Base-by-base conservation (phyloP, 1,284 basidiomycete species). In the Trichosporon inkin region DNA sequence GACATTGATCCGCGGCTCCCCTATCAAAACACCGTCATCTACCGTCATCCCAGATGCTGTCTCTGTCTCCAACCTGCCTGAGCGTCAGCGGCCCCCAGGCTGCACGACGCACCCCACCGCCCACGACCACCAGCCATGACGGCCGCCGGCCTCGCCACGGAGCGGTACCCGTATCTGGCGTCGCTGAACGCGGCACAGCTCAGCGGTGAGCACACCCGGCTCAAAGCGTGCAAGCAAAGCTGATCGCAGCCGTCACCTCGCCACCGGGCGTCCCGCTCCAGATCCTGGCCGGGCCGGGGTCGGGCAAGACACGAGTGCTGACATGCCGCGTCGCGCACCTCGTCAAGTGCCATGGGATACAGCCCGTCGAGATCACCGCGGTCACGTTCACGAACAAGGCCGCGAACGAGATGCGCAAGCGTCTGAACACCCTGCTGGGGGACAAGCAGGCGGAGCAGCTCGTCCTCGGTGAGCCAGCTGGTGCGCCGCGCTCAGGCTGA, bases 321-420 rank as follows among this genome's bases (percentile, higher is more conserved):
- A 92, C 88, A 2, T 85, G 85, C 38, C 82, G 90, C 14, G 88
- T 92, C 37, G 89, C 88, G 0, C 82, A 90, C 71, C 80, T 94
- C 19, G 85, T 92, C 37, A 77, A 85, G 20, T 76, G 82, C 44
- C 84, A 87, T 70, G 71, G 71, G 11, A 74, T 87, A 24, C 74
- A 80, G 10, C 85, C 89, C 0, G 79, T 81, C 5, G 80, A 85
- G 49, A 88, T 91, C 77, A 88, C 86, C 63, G 88, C 88, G 1
- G 88, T 91, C 2, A 90, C 89, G 0, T 90, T 90, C 74, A 90
- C 88, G 6, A 92, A 92, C 80, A 92, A 93, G 77, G 90, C 92
- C 3, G 90, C 92, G 1, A 87, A 85, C 64, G 92, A 95, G 79
- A 93, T 95, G 92, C 83, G 84, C 62, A 82, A 85, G 64, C 82